Conservation (phyloP, 164 flowering plant genomes). For the Malania oleifera region DNA sequence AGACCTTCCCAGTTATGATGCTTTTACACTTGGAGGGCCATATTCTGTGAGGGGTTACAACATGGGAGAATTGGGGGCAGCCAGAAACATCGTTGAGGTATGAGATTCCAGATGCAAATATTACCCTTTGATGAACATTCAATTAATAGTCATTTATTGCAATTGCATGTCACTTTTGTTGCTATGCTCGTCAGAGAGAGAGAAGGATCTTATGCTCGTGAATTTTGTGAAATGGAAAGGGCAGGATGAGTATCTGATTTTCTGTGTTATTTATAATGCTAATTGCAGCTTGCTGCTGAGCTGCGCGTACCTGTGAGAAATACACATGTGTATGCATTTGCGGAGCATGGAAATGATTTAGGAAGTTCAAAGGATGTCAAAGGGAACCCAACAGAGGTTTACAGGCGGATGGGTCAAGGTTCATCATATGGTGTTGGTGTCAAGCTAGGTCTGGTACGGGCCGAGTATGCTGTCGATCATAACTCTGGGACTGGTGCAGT, state of each 20-base stretch:
- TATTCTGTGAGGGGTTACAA: conserved; percentile 97
- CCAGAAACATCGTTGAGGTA: conserved; percentile 95
- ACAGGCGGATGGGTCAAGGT: conserved; percentile 84
- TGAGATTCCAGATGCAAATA: not conserved
- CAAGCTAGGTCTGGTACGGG: conserved; percentile 85
- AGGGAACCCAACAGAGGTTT: conserved; percentile 97
- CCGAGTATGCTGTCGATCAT: conserved; percentile 96
- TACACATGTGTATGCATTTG: conserved; percentile 88
- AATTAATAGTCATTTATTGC: not conserved
- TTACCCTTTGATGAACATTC: not conserved
- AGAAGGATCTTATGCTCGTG: too few species aligned
- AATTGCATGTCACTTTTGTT: too few species aligned
- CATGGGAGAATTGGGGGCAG: conserved; percentile 99
- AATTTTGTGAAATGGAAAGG: too few species aligned
- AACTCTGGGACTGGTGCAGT: conserved; percentile 93
- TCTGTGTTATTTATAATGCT: not conserved
- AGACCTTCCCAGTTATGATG: conserved; percentile 98
- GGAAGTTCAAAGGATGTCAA: conserved; percentile 96
- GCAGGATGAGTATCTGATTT: not conserved
- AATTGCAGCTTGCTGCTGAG: conserved; percentile 81
- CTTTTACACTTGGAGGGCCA: conserved; percentile 97
- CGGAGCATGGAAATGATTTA: conserved; percentile 93
- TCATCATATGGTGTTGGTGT: conserved; percentile 92
- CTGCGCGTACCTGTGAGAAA: conserved; percentile 76
- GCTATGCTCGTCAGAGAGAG: too few species aligned